Base-by-base conservation (phyloP, 1,139 yeast genomes). In the Geotrichum cucujoidarum region DNA sequence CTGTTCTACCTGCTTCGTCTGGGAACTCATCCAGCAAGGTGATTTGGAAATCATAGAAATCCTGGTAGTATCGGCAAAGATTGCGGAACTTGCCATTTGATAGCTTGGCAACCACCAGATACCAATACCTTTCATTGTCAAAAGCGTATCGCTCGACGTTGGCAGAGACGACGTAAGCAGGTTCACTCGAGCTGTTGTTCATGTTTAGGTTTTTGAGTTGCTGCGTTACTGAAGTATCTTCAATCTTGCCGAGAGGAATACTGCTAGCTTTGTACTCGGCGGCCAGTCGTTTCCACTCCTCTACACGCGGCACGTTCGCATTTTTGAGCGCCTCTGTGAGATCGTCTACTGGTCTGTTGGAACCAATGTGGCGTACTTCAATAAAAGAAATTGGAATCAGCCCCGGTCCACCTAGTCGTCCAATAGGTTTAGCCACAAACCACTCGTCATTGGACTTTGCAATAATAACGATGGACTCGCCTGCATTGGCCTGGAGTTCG, bases 341-440 rank as follows among this genome's bases (percentile, higher is more conserved):
- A 47, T 76, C 74, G 6, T 61, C 63, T 11, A 71, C 64, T 1
- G 83, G 72, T 58, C 70, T 65, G 25, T 82, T 83, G 1, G 86
- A 72, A 29, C 81, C 73, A 53, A 89, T 76, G 64, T 92, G 95
- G 37, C 92, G 80, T 40, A 92, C 77, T 60, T 87, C 86, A 30
- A 92, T 95, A 62, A 86, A 92, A 25, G 88, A 79, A 2, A 87
- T 94, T 0, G 98, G 98, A 11, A 92, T 95, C 50, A 92, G 73
- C 0, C 98, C 98, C 0, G 97, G 97, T 0, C 97, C 98, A n/a
- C 98, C 98, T 44, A 92, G 73, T 47, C 97, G 74, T 53, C 94
- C 95, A 45, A 92, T 86, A 7, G 97, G 97, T 64, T 92, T 92
- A n/a, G 97, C 97, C 50, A 92, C 94, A 60, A 89, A 90, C 98